Evolutionary conservation across 345 rosid genomes (phyloP).

Genomic region (Lagerstroemia speciosa): DNA sequence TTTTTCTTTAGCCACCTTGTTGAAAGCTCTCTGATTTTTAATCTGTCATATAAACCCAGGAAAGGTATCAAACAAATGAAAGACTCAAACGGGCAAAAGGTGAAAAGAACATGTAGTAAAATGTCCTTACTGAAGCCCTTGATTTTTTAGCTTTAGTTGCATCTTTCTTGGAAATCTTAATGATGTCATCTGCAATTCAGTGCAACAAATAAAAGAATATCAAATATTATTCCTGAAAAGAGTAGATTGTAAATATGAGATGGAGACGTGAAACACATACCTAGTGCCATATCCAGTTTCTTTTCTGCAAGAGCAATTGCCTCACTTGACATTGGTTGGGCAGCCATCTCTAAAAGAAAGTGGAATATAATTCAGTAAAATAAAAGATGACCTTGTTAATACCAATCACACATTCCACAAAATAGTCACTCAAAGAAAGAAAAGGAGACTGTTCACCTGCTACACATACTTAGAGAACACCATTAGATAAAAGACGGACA

Average conservation of each 20-base stretch:
- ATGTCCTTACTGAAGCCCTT: constrained; percentile 35
- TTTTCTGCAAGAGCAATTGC: constrained; percentile 77
- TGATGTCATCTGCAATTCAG: constrained; percentile 49
- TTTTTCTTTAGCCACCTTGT: constrained; percentile 33
- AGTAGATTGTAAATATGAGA: neutral
- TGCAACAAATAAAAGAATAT: neutral
- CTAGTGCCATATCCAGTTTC: constrained; percentile 86
- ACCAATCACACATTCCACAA: neutral
- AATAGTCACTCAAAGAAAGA: neutral
- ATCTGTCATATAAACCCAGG: constrained; percentile 27
- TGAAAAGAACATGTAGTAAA: neutral
- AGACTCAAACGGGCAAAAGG: neutral
- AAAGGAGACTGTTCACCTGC: neutral
- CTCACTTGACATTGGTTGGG: constrained; percentile 59
- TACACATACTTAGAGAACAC: neutral
- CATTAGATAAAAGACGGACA: neutral
- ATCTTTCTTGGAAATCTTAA: constrained; percentile 67
- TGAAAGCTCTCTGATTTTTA: constrained; percentile 37
- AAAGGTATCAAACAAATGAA: constrained; percentile 7
- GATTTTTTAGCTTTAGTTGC: constrained; percentile 37
- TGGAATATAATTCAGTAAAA: neutral
- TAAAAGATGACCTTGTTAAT: neutral
- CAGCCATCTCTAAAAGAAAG: constrained; percentile 35
- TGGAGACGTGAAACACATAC: constrained; percentile 15
- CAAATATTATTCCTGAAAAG: neutral